These are phyloP conservation scores for Apostasia ramifera DNA, from an alignment of 106 monocot genomes.

Conservation along the genomic window DNA sequence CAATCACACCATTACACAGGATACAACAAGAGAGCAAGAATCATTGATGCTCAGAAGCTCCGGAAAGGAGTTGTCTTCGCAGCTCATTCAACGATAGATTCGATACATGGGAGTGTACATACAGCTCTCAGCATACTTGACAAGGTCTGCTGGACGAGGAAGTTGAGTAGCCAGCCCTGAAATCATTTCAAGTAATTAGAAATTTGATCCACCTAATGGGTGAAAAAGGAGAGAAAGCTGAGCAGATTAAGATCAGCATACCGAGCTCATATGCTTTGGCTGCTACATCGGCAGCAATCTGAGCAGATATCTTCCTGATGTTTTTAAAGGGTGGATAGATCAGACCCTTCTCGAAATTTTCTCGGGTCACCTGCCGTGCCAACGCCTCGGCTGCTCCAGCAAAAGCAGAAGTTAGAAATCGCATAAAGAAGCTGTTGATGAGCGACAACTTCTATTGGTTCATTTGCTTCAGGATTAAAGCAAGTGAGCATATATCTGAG, in stretches of 20 bases:
- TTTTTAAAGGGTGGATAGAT: constrained; percentile 85
- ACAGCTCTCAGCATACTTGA: constrained; percentile 82
- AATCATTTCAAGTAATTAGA: background rate
- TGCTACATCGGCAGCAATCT: constrained; percentile 87
- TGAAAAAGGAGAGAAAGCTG: too few species aligned
- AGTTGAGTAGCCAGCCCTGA: constrained; percentile 65
- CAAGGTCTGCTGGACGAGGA: constrained; percentile 60
- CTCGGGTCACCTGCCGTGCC: constrained; percentile 59
- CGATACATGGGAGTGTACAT: constrained; percentile 83
- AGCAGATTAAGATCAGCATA: constrained; percentile 6
- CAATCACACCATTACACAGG: too few species aligned
- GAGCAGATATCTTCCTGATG: constrained; percentile 91
- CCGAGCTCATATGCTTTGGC: constrained; percentile 95
- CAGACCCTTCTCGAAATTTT: constrained; percentile 65
- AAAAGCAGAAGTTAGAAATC: constrained; percentile 5
- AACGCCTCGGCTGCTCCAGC: constrained; percentile 72
- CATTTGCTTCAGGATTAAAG: too few species aligned
- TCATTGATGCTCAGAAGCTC: too few species aligned
- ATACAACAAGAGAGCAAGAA: too few species aligned
- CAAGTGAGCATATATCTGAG: too few species aligned
- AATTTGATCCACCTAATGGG: too few species aligned
- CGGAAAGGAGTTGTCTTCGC: too few species aligned
- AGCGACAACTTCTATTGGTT: too few species aligned
- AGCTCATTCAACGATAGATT: constrained; percentile 36
- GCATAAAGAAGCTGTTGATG: too few species aligned